Conservation (phyloP, 2,329 filamentous ascomycete species). For the Chaetomiaceae sp. region DNA sequence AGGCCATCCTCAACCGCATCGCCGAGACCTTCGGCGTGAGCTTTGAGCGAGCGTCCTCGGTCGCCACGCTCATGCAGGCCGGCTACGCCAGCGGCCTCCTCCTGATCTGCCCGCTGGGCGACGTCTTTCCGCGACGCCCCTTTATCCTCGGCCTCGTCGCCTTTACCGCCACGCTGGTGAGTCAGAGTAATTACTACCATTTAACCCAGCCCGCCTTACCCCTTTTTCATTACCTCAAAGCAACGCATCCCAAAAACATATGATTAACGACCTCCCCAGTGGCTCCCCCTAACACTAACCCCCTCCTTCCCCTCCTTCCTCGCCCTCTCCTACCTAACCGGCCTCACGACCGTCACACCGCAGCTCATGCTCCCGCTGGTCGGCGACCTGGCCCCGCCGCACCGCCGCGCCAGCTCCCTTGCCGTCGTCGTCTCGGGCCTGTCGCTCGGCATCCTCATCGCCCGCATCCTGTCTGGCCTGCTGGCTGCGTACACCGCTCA, state of each 20-base stretch:
- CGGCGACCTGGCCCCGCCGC: slow-evolving; percentile 67
- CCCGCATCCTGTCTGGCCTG: slow-evolving; percentile 69
- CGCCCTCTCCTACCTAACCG: slow-evolving; percentile 65
- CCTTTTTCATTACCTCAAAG: too few relatives aligned
- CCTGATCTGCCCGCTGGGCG: slow-evolving; percentile 71
- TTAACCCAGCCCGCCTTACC: too few relatives aligned
- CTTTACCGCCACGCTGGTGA: slow-evolving; percentile 62
- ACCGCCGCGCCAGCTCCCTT: slow-evolving; percentile 63
- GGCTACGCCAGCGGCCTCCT: slow-evolving; percentile 72
- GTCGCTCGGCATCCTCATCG: slow-evolving; percentile 70
- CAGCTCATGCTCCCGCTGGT: slow-evolving; percentile 76
- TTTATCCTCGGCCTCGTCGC: slow-evolving; percentile 65
- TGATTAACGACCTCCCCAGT: slow-evolving; percentile 33
- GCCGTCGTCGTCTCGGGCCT: slow-evolving; percentile 72
- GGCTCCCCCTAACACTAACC: slow-evolving; percentile 69
- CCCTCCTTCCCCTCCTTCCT: slow-evolving; percentile 59
- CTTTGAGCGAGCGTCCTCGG: slow-evolving; percentile 60
- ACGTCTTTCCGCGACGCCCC: slow-evolving; percentile 60
- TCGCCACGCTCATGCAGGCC: slow-evolving; percentile 73
- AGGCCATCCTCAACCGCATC: slow-evolving; percentile 72
- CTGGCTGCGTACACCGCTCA: slow-evolving; percentile 62
- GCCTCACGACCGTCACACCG: slow-evolving; percentile 76
- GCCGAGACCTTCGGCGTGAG: slow-evolving; percentile 65
- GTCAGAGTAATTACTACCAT: too few relatives aligned
- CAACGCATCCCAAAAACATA: too few relatives aligned